These are phyloP conservation scores for Penstemon davidsonii DNA, from an alignment of 257 asterid genomes.

Conservation along the genomic window DNA sequence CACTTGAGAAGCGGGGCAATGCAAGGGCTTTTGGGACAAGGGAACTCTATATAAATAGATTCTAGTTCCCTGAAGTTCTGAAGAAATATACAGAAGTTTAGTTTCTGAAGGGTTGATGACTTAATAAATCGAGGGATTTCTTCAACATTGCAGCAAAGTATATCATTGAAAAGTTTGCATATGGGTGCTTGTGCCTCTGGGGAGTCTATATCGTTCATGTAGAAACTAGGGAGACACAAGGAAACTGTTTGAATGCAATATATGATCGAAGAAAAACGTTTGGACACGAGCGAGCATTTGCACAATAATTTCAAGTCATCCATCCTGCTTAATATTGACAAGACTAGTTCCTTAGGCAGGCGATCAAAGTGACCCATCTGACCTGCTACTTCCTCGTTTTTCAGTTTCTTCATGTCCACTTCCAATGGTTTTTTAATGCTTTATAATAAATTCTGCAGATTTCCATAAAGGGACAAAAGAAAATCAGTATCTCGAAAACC, in stretches of 20 bases:
- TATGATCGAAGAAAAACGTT: slow-evolving; percentile 21
- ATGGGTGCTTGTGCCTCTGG: neutral
- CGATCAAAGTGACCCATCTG: slow-evolving; percentile 18
- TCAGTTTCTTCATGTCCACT: slow-evolving; percentile 11
- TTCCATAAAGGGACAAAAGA: neutral
- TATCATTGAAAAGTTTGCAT: neutral
- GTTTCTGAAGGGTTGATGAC: slow-evolving; percentile 16
- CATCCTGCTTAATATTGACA: slow-evolving; percentile 27
- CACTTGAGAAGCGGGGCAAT: slow-evolving; percentile 17
- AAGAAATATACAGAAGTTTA: slow-evolving; percentile 30
- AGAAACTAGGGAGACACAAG: slow-evolving; percentile 16
- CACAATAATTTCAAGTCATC: slow-evolving; percentile 29
- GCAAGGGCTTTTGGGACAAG: neutral
- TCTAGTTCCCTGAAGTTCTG: slow-evolving; percentile 29
- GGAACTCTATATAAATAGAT: slow-evolving; percentile 29
- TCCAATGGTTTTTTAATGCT: neutral
- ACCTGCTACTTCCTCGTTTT: neutral
- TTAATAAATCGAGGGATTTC: slow-evolving; percentile 20
- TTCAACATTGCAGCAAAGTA: slow-evolving; percentile 7
- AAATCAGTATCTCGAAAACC: neutral
- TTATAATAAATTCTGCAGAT: neutral
- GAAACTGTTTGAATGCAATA: slow-evolving; percentile 10
- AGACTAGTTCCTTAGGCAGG: slow-evolving; percentile 27
- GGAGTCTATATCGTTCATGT: slow-evolving; percentile 5
- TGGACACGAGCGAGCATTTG: slow-evolving; percentile 33